Base-by-base conservation (phyloP, 2,329 filamentous ascomycete species). In the Colletotrichum eremochloae region DNA sequence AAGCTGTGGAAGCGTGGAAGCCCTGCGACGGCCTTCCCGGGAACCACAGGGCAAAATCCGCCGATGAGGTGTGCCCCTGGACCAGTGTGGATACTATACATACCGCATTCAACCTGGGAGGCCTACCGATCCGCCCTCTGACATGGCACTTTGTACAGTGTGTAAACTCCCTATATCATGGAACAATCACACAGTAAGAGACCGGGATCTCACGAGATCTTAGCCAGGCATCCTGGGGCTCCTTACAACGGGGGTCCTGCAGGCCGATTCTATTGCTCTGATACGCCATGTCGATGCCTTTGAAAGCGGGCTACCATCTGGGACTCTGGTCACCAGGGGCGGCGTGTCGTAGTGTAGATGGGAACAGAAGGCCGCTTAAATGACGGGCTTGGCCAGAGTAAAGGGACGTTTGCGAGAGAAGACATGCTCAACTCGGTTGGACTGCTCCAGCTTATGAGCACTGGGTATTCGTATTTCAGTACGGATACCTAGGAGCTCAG, bases 1-100 rank as follows among this genome's bases (percentile, higher is more conserved):
- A 73, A 73, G 63, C 52, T 71, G 58, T 71, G 71, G 71, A 67
- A 63, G 58, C 48, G 60, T 71, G 55, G 44, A 67, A 60, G 67
- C 40, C 67, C 61, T 71, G 67, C 52, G 33, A 33, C 55, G 63
- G 65, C 31, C 53, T 55, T 48, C 42, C 69, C 61, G 57, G n/a
- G 62, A 55, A 48, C 56, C 50, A 46, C 56, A 67, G 8, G 58
- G 62, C 29, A 20, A 62, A 58, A 57, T 52, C 71, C 62, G 42
- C 44, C 57, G 50, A 42, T 63, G 44, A 36, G 55, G 55, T 42
- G 33, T 36, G 46, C 46, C 38, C 66, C 66, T 67, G 50, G 62
- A 20, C 5, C 24, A 42, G 64, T 50, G 61, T 67, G 67, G 57
- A 61, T 38, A 40, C 18, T 44, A 44, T 18, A 20, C 15, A 18